A percentile compares a stretch with the other conserved stretches of the same genome.
Conservation (phyloP, 2,329 filamentous ascomycete genomes). For the Dactylella cylindrospora region DNA sequence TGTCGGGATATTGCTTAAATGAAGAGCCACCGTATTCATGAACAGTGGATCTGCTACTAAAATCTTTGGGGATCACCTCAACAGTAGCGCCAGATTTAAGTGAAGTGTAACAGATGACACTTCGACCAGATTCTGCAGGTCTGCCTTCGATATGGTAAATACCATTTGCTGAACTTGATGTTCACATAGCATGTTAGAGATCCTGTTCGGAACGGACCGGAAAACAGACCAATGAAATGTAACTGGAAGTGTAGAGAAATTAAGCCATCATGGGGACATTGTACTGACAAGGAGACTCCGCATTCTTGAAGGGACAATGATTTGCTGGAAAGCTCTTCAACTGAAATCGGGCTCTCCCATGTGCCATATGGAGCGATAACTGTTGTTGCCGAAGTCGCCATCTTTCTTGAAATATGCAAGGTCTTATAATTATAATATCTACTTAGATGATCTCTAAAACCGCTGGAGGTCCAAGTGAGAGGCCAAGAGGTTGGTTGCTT, state of each 20-base stretch:
- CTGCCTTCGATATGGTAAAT: conserved; percentile 34
- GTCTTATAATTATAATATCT: too few species aligned
- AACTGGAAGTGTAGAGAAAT: not conserved
- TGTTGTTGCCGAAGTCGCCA: not conserved
- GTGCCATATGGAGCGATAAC: conserved; percentile 51
- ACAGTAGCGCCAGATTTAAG: conserved; percentile 6
- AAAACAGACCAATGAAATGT: too few species aligned
- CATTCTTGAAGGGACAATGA: conserved; percentile 51
- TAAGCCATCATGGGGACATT: not conserved
- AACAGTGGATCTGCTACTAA: conserved; percentile 50
- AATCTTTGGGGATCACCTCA: conserved; percentile 26
- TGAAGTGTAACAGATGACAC: conserved; percentile 20
- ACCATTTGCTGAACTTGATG: conserved; percentile 14
- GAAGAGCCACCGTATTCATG: conserved; percentile 60
- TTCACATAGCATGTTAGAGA: not conserved
- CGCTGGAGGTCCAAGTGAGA: not conserved
- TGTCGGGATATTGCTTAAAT: conserved; percentile 49
- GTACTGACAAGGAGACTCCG: conserved; percentile 48
- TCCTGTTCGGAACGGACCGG: not conserved
- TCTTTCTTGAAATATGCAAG: too few species aligned
- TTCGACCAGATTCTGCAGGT: conserved; percentile 39
- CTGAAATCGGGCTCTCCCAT: conserved; percentile 53
- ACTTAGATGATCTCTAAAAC: not conserved
- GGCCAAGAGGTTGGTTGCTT: not conserved
- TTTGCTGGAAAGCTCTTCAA: conserved; percentile 51